Evolutionary conservation across 257 asterid species (phyloP).

Genomic region (Gentiana straminea): DNA sequence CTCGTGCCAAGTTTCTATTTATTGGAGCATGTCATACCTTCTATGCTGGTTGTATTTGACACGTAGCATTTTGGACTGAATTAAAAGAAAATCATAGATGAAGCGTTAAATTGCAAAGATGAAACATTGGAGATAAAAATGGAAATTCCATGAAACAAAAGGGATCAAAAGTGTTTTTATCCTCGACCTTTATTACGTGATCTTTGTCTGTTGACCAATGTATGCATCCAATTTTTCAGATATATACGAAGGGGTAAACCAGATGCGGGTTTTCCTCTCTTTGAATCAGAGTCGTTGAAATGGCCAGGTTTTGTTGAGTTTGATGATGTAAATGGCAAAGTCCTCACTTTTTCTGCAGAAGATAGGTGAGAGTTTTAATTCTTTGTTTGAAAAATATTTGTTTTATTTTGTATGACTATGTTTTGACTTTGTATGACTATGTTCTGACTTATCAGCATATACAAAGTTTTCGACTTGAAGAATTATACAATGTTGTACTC

Average conservation of each 20-base stretch:
- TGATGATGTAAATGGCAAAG: constrained; percentile 97
- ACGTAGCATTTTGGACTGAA: no score
- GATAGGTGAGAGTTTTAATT: constrained; percentile 41
- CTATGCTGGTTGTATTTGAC: no score
- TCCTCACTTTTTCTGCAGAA: constrained; percentile 89
- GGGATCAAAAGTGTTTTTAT: no score
- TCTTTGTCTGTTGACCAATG: background rate
- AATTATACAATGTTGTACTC: constrained; percentile 84
- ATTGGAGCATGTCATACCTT: no score
- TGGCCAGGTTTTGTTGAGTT: constrained; percentile 99
- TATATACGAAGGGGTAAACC: constrained; percentile 90
- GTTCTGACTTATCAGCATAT: constrained; percentile 46
- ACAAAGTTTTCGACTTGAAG: constrained; percentile 57
- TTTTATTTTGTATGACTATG: background rate
- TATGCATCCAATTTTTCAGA: constrained; percentile 24
- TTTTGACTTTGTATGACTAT: constrained; percentile 2
- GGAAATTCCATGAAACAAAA: no score
- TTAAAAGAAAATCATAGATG: no score
- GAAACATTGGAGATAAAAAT: no score
- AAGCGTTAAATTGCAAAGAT: no score
- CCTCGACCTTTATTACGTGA: no score
- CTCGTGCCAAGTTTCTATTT: no score
- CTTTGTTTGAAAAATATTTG: background rate
- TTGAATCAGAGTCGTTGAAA: constrained; percentile 93
- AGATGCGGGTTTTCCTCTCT: constrained; percentile 92